Evolutionary conservation across 495 filamentous ascomycete genomes (phyloP).

Genomic region (Penicillium subrubescens): DNA sequence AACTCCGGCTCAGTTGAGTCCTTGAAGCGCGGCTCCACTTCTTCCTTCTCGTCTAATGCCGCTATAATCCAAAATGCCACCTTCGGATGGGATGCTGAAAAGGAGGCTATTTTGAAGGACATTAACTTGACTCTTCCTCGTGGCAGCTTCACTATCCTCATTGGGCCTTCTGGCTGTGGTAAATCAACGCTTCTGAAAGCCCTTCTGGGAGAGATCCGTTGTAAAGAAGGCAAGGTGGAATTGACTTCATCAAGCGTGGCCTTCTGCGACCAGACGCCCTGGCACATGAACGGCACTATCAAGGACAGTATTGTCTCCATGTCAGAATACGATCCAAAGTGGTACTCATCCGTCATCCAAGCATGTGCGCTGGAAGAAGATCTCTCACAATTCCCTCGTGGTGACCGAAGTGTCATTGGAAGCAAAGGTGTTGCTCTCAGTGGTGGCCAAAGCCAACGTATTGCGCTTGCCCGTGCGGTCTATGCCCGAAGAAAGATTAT

Average conservation of each 20-base stretch:
- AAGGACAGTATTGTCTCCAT: constrained; percentile 59
- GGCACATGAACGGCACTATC: constrained; percentile 61
- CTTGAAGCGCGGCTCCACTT: constrained; percentile 23
- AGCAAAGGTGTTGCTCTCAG: constrained; percentile 65
- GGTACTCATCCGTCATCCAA: constrained; percentile 65
- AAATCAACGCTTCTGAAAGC: constrained; percentile 62
- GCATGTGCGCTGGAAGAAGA: constrained; percentile 64
- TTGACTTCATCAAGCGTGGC: constrained; percentile 44
- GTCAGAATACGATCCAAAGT: constrained; percentile 53
- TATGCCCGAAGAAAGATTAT: constrained; percentile 58
- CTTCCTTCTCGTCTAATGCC: constrained; percentile 23
- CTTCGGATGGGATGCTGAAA: constrained; percentile 54
- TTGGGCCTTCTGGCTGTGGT: constrained; percentile 63
- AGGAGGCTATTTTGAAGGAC: constrained; percentile 44
- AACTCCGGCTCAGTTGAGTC: constrained; percentile 30
- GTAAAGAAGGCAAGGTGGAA: constrained; percentile 42
- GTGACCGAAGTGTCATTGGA: constrained; percentile 62
- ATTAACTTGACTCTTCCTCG: constrained; percentile 44
- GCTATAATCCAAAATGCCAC: constrained; percentile 48
- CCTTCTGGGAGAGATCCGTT: constrained; percentile 57
- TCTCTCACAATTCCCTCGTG: constrained; percentile 54
- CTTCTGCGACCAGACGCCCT: constrained; percentile 55
- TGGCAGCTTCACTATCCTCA: constrained; percentile 50
- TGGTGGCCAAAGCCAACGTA: constrained; percentile 68
- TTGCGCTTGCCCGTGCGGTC: constrained; percentile 60